A percentile compares a stretch with the other conserved stretches of the same genome.
These are phyloP conservation scores for Pleurotus pulmonarius DNA, from an alignment of 768 basidiomycete genomes.

Conservation along the genomic window DNA sequence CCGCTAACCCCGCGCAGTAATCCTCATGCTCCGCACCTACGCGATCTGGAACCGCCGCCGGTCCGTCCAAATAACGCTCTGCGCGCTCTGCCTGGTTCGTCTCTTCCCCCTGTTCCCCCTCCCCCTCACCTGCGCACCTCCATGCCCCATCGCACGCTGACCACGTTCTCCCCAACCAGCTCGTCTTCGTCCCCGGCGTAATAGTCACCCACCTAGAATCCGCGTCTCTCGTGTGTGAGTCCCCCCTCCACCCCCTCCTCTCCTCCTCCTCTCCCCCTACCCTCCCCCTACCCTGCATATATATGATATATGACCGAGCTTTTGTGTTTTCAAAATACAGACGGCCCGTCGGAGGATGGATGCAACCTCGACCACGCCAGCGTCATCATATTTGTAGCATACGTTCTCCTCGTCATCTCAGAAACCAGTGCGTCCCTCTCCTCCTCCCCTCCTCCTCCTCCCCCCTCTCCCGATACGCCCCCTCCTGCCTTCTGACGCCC, in stretches of 20 bases:
- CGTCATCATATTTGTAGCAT: slow-evolving; percentile 33
- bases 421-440: slow-evolving; percentile 34
- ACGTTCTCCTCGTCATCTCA: slow-evolving; percentile 31
- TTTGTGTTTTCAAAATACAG: slow-evolving; percentile 1
- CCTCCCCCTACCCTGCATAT: too few relatives aligned
- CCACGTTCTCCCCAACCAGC: slow-evolving; percentile 13
- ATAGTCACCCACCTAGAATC: slow-evolving; percentile 29
- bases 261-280: too few relatives aligned
- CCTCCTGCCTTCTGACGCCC: neutral
- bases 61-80: slow-evolving; percentile 26
- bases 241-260: neutral
- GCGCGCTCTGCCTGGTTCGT: slow-evolving; percentile 12
- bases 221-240: slow-evolving; percentile 29
- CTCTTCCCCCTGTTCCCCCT: neutral
- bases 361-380: slow-evolving; percentile 29
- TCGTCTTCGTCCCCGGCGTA: slow-evolving; percentile 26
- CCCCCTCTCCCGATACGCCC: neutral
- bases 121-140: neutral
- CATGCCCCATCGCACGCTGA: neutral
- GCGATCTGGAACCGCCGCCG: slow-evolving; percentile 40
- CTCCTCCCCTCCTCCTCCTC: neutral
- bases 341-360: slow-evolving; percentile 20
- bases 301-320: neutral
- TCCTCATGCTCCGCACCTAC: slow-evolving; percentile 40
- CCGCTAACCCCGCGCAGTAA: slow-evolving; percentile 17